Evolutionary conservation across 306 rosid genomes (phyloP).

Genomic region (Sicyos edulis): DNA sequence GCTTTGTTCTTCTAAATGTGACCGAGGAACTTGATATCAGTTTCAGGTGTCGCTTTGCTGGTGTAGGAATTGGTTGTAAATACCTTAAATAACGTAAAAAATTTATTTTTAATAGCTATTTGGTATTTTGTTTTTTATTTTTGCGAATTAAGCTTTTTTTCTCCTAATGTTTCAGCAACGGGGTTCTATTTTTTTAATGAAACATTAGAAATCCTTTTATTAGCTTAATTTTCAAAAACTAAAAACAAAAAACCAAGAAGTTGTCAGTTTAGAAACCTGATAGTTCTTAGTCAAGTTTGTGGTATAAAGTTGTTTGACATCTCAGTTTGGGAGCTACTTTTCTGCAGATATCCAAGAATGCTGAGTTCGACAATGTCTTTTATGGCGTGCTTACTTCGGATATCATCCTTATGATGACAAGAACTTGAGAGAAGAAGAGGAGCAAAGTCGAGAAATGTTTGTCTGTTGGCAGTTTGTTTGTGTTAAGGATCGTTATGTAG

Average conservation of each 20-base stretch:
- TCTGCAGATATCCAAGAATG: slow-evolving; percentile 67
- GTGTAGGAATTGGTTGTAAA: not conserved
- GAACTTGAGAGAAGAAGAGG: slow-evolving; percentile 9
- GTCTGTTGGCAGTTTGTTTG: slow-evolving; percentile 34
- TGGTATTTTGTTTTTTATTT: too few relatives aligned
- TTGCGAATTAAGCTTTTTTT: too few relatives aligned
- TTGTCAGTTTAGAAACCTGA: not conserved
- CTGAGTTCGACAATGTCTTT: slow-evolving; percentile 27
- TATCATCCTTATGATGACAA: slow-evolving; percentile 9
- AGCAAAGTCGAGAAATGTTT: not conserved
- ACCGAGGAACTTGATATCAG: not conserved
- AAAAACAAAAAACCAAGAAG: not conserved
- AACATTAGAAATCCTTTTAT: too few relatives aligned
- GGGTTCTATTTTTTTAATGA: too few relatives aligned
- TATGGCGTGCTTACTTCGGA: not conserved
- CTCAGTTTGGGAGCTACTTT: not conserved
- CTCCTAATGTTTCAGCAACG: too few relatives aligned
- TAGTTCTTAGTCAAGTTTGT: not conserved
- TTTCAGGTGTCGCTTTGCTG: not conserved
- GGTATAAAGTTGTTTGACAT: not conserved
- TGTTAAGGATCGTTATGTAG: slow-evolving; percentile 20
- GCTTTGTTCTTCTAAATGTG: not conserved
- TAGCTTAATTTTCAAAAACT: too few relatives aligned
- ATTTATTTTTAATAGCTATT: too few relatives aligned
- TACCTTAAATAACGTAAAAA: not conserved